phyloP scores from a whole-genome alignment of 148 eudicot species.

The Camellia lanceoleosa region DNA sequence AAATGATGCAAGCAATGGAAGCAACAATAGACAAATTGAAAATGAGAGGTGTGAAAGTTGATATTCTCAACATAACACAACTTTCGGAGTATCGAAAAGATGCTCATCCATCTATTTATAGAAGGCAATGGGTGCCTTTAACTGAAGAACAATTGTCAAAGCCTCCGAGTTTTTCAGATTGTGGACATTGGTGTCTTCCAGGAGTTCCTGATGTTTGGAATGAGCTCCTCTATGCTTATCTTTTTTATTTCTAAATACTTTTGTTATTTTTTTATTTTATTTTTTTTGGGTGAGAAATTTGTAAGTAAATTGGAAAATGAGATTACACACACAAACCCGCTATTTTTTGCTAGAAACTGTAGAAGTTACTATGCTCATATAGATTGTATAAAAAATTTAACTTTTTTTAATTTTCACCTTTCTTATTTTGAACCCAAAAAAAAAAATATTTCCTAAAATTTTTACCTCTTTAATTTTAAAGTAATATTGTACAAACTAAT shows the following conservation, averaged over 20 bases:
- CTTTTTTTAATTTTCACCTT: too few species aligned
- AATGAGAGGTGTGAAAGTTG: slow-evolving; percentile 23
- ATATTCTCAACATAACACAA: slow-evolving; percentile 31
- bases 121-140: slow-evolving; percentile 28
- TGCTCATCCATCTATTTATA: slow-evolving; percentile 41
- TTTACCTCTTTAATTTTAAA: too few species aligned
- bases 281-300: too few species aligned
- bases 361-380: too few species aligned
- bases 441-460: too few species aligned
- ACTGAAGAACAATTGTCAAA: slow-evolving; percentile 32
- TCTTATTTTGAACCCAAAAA: too few species aligned
- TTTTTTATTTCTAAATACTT: slow-evolving; percentile 15
- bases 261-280: too few species aligned
- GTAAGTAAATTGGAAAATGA: too few species aligned
- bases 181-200: slow-evolving; percentile 71
- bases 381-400: too few species aligned
- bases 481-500: too few species aligned
- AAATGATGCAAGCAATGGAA: slow-evolving; percentile 34
- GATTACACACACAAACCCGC: too few species aligned
- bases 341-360: too few species aligned
- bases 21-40: slow-evolving; percentile 21
- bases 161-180: slow-evolving; percentile 46
- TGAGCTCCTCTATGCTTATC: slow-evolving; percentile 49
- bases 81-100: slow-evolving; percentile 37
- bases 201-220: slow-evolving; percentile 84